Conservation (phyloP, 495 filamentous ascomycete genomes). For the Parachaetomium inaequale region DNA sequence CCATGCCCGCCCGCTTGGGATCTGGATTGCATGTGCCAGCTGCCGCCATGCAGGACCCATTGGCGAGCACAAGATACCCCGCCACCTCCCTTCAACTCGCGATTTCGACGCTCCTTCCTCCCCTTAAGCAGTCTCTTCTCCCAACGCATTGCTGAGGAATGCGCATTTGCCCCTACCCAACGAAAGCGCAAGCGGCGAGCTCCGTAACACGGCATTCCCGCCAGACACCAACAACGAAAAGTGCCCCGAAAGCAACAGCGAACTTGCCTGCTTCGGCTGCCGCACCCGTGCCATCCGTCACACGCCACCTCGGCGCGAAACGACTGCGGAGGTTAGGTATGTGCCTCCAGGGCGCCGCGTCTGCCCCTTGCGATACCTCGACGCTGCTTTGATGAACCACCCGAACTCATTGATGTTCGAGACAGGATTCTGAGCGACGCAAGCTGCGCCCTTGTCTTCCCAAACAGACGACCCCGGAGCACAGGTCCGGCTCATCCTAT, state of each 20-base stretch:
- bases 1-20: constrained; percentile 6
- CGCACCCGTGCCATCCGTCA: constrained; percentile 7
- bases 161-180: not conserved
- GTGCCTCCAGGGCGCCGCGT: not conserved
- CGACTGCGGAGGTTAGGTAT: too few relatives aligned
- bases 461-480: constrained; percentile 15
- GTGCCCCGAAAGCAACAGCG: not conserved
- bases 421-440: not conserved
- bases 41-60: not conserved
- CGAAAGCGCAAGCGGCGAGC: not conserved
- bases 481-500: constrained; percentile 18
- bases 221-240: not conserved
- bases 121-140: not conserved
- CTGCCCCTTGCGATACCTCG: too few relatives aligned
- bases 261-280: not conserved
- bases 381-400: not conserved
- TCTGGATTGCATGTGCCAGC: constrained; percentile 9
- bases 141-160: constrained; percentile 14
- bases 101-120: not conserved
- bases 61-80: constrained; percentile 5
- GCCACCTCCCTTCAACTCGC: not conserved
- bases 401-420: not conserved
- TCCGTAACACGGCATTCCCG: constrained; percentile 23
- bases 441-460: not conserved
- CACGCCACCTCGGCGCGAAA: not conserved